Percentiles rank a stretch among this genome's conserved stretches.
phyloP scores from a whole-genome alignment of 1,284 basidiomycete genomes.

The Ustilago esculenta region DNA sequence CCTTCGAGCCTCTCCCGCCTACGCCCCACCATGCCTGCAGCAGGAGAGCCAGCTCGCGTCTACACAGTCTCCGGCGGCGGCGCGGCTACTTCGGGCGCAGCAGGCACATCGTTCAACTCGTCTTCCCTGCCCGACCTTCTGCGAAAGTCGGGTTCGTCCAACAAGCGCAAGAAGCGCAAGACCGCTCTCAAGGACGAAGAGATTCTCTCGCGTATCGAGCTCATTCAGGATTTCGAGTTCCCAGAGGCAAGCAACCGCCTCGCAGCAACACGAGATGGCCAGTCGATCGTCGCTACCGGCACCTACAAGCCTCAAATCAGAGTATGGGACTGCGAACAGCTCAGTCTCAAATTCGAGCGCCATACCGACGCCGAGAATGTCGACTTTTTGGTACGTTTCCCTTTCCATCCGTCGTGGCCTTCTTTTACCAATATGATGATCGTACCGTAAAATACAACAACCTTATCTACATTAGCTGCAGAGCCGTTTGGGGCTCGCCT shows the following conservation, averaged over 20 bases:
- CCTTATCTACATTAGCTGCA: conserved; percentile 62
- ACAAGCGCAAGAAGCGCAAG: conserved; percentile 63
- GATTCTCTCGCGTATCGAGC: conserved; percentile 60
- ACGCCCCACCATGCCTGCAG: conserved; percentile 44
- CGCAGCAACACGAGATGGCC: conserved; percentile 88
- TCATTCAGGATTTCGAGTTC: conserved; percentile 88
- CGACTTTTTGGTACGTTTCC: conserved; percentile 89
- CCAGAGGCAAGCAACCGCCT: conserved; percentile 94
- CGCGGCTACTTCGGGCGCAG: conserved; percentile 48
- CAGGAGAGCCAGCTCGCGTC: conserved; percentile 59
- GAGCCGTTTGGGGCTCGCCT: conserved; percentile 18
- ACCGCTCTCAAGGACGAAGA: conserved; percentile 53
- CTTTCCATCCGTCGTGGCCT: background rate
- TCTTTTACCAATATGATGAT: conserved; percentile 28
- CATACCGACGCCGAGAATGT: conserved; percentile 97
- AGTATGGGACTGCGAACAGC: conserved; percentile 92
- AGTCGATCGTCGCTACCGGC: conserved; percentile 91
- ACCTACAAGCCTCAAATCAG: conserved; percentile 98
- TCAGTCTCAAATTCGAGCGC: conserved; percentile 93
- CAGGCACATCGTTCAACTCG: conserved; percentile 61
- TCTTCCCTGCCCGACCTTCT: conserved; percentile 64
- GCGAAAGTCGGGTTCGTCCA: conserved; percentile 59
- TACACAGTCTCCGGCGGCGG: conserved; percentile 63
- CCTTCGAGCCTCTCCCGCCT: too few relatives aligned
- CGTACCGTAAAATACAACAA: conserved; percentile 37